Percentiles rank a stretch among this genome's conserved stretches.
phyloP scores from a whole-genome alignment of 83 land plant genomes.

The Thuja plicata region DNA sequence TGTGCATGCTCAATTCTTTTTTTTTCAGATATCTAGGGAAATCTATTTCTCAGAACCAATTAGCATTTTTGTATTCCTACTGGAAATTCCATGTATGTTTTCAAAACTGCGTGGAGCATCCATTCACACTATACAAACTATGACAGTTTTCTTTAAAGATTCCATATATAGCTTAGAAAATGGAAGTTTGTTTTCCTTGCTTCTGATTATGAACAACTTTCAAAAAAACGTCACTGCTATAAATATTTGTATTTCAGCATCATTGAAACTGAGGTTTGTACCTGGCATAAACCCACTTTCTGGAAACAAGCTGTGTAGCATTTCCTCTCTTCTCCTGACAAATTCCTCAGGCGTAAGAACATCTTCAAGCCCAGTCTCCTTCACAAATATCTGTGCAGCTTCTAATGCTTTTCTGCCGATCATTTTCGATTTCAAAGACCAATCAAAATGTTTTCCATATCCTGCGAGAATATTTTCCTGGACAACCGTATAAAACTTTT shows the following conservation, averaged over 20 bases:
- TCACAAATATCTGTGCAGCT: slow-evolving; percentile 75
- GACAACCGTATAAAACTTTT: slow-evolving; percentile 83
- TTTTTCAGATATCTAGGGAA: background rate
- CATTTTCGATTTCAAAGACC: slow-evolving; percentile 96
- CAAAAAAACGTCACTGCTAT: background rate
- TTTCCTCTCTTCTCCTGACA: slow-evolving; percentile 73
- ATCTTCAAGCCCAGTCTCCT: slow-evolving; percentile 73
- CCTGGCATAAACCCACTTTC: slow-evolving; percentile 81
- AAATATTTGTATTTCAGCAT: background rate
- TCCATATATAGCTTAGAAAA: background rate
- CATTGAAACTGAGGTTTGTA: slow-evolving; percentile 19
- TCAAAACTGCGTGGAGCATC: background rate
- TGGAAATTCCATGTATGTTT: background rate
- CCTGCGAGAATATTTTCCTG: slow-evolving; percentile 81
- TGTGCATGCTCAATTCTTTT: background rate
- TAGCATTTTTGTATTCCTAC: background rate
- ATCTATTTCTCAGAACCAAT: background rate
- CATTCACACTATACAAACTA: background rate
- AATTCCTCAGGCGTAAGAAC: slow-evolving; percentile 75
- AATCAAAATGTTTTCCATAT: slow-evolving; percentile 82
- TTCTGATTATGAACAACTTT: background rate
- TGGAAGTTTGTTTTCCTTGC: background rate
- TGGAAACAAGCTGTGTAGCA: slow-evolving; percentile 76
- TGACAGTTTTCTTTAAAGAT: background rate
- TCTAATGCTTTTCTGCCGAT: slow-evolving; percentile 93